Base-by-base conservation (phyloP, 345 rosid genomes). In the Corymbia maculata region DNA sequence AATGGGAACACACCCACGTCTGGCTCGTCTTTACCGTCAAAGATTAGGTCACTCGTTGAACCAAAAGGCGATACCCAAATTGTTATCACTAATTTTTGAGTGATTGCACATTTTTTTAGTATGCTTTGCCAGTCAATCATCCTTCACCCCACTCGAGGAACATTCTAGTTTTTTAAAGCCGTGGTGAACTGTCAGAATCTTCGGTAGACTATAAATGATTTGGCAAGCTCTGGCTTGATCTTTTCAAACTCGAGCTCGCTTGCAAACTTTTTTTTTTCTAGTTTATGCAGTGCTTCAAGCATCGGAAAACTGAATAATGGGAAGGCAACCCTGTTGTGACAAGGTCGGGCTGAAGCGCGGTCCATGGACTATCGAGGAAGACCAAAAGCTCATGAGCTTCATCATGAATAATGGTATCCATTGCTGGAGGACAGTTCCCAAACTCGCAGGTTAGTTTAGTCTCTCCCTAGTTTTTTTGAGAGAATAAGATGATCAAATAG, bases 291-390 rank as follows among this genome's bases (percentile, higher is more conserved):
- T 52, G 42, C 51, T 53, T 24, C 59, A 32, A 30, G 22, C n/a
- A 86, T 24, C 14, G 26, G 82, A 70, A 42, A 42, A 36, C 49
- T 13, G 47, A 68, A 50, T 66, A 87, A 95, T 95, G 97, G 99
- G 98, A 91, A 94, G 99, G 59, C 92, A 93, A 88, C 99, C 99
- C 87, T 97, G 99, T 66, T 97, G 99, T 91, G 98, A 97, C 51
- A 97, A 96, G 90, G 92, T 95, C 44, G 99, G 99, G 87, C 86
- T 97, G 88, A 96, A 96, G 90, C 92, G 98, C 80, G 99, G 99
- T 88, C 98, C 99, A 45, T 97, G 99, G 99, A 95, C 98, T 4
- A 90, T 95, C 51, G 99, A 97, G 90, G 99, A 97, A 92, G 99
- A 97, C 93, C 97, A 93, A 51, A 96, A 94, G 93, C 99, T 97